phyloP scores from a whole-genome alignment of 2,329 filamentous ascomycete species.

The Diaporthe longicolla region DNA sequence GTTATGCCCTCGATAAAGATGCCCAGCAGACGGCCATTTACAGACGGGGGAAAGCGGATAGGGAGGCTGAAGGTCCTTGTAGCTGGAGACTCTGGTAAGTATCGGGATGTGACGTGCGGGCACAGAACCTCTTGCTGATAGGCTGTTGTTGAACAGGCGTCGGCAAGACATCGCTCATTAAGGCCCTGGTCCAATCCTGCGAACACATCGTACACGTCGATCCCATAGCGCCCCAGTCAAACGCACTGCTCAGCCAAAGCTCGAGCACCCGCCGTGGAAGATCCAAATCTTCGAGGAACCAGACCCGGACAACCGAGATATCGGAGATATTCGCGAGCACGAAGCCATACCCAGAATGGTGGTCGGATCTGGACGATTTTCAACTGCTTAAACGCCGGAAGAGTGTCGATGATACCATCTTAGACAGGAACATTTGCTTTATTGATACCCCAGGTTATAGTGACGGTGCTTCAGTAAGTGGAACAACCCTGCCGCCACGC shows the following conservation, averaged over 20 bases:
- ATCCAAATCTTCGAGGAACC: slow-evolving; percentile 44
- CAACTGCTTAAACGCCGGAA: slow-evolving; percentile 71
- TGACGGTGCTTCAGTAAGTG: slow-evolving; percentile 65
- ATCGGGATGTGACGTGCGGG: neutral
- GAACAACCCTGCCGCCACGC: neutral
- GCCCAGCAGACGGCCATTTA: slow-evolving; percentile 90
- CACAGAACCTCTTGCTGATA: slow-evolving; percentile 16
- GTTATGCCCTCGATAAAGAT: slow-evolving; percentile 98
- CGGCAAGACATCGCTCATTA: slow-evolving; percentile 92
- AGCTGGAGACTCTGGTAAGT: slow-evolving; percentile 80
- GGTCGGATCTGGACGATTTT: slow-evolving; percentile 82
- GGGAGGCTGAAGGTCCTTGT: slow-evolving; percentile 92
- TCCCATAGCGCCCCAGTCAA: slow-evolving; percentile 60
- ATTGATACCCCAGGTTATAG: slow-evolving; percentile 83
- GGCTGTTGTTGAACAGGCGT: slow-evolving; percentile 66
- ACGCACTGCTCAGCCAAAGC: slow-evolving; percentile 42
- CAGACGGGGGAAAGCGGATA: slow-evolving; percentile 84
- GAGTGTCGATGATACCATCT: slow-evolving; percentile 80
- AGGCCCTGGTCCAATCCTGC: slow-evolving; percentile 87
- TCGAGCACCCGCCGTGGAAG: slow-evolving; percentile 44
- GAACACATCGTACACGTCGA: slow-evolving; percentile 96
- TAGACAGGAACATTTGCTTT: slow-evolving; percentile 95
- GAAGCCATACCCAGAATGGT: slow-evolving; percentile 90
- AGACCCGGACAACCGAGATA: slow-evolving; percentile 58
- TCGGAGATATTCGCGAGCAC: slow-evolving; percentile 84